Base-by-base conservation (phyloP, 176 grass and related monocot genomes). In the Aechmea fasciata region DNA sequence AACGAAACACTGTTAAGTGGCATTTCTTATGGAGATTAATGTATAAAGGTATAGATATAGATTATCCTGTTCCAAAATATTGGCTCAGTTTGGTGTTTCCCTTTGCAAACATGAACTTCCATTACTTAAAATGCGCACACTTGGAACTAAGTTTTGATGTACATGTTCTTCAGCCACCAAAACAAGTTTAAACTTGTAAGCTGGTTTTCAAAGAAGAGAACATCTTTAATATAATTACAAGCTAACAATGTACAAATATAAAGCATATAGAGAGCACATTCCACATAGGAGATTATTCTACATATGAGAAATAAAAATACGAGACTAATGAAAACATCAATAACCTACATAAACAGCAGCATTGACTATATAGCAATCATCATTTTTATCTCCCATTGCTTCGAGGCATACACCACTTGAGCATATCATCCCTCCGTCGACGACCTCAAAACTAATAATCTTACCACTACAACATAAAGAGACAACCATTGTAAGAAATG, bases 311-410 rank as follows among this genome's bases (percentile, higher is more conserved):
- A 41, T 41, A 41, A 41, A 41, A 41, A 41, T 41, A 41, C 6
- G 33, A 13, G 41, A 51, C 3, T 48, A 23, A 71, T 18, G 12
- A 29, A 47, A 24, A 33, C 59, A 77, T 76, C 68, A 95, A 79
- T 87, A 90, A 59, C 91, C 86, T 47, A 90, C 72, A 17, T 87
- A 95, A 18, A 95, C 81, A 20, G 93, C 88, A 67, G 93, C 86
- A 67, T 96, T 92, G 52, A 90, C 86, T 23, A 96, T 90, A 73
- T 96, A 96, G 70, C 93, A 92, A 54, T 96, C 93, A 13, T 92
- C 89, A 54, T 96, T 96, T 77, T 87, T 89, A 74, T 96, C 93
- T 72, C 93, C 88, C 93, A 96, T 96, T 66, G 89, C 89, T 87
- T 96, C 93, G 1, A 96, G 82, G 67, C 81, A 87, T 55, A 86